Evolutionary conservation across 805 yeast species (phyloP), one percentile per base, ranked within the genome.

Genomic region (Saturnispora dispora): DNA sequence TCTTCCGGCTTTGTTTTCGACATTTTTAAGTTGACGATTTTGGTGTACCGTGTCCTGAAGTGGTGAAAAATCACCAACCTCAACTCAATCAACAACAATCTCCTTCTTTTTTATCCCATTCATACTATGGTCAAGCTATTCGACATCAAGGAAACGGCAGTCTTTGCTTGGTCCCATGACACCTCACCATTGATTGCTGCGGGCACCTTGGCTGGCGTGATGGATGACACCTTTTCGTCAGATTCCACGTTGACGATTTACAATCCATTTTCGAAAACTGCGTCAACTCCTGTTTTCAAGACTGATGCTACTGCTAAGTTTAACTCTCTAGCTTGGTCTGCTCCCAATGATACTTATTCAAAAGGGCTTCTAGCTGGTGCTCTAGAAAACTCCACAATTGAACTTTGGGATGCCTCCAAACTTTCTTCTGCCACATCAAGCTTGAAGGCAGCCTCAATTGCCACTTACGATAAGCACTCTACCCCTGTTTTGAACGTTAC

Each of bases 161-260:
- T 96, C n/a, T 88, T 93, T 71, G 95, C 98, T 43, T 91, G 98
- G 97, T 87, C 96, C 45, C 79, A 82, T 57, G 86, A 80, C 58
- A 66, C 74, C 41, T 69, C 81, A 55, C 97, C 97, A 17, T 68
- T 79, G 50, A 65, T 93, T 57, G 97, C 89, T 22, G 80, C 96
- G 1, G 99, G 96, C 22, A 85, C 96, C 0, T 85, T 88, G n/a
- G 90, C 98, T 0, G 98, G 98, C 7, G 95, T 96, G 13, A 85
- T 93, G 60, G 96, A 88, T 64, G 86, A 85, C 42, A 82, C 84
- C 63, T 90, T 90, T 67, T 82, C 90, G 40, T 81, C 93, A 20
- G 75, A 82, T 28, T 81, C 96, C 2, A 68, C 77, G n/a, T 70
- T 93, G 52, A 90, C 88, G 60, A 73, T 93, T 54, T 85, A 95